Conservation (phyloP, 2,329 filamentous ascomycete genomes). For the Blastomyces emzantsi region DNA sequence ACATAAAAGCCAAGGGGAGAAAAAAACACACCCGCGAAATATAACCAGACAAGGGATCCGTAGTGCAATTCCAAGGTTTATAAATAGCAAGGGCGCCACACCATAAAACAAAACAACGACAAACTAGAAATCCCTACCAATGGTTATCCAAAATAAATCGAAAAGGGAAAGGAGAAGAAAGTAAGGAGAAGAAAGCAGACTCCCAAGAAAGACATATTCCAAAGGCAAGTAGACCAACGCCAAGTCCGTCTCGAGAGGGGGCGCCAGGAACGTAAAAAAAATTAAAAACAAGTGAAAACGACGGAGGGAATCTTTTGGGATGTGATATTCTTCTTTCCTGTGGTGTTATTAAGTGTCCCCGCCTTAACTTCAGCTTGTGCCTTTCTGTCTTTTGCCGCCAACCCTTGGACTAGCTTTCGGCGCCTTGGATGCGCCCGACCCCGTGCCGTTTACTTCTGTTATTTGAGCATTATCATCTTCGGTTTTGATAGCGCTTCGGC, state of each 20-base stretch:
- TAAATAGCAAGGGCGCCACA: slow-evolving; percentile 4
- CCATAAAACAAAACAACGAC: slow-evolving; percentile 12
- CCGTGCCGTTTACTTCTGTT: slow-evolving; percentile 43
- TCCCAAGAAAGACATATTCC: neutral
- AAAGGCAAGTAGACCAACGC: slow-evolving; percentile 4
- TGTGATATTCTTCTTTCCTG: neutral
- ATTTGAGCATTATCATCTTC: slow-evolving; percentile 44
- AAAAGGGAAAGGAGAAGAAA: neutral
- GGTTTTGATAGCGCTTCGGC: slow-evolving; percentile 52
- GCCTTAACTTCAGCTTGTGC: slow-evolving; percentile 17
- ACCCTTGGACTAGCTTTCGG: slow-evolving; percentile 39
- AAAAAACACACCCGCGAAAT: neutral
- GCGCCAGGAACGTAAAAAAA: neutral
- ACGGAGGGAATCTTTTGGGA: neutral
- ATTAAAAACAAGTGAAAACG: slow-evolving; percentile 1
- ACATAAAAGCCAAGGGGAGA: neutral
- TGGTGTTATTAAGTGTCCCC: neutral
- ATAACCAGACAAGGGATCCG: neutral
- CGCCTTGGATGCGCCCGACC: slow-evolving; percentile 32
- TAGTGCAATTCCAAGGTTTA: slow-evolving; percentile 5
- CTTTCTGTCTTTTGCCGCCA: slow-evolving; percentile 41
- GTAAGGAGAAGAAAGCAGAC: neutral
- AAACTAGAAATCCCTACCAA: slow-evolving; percentile 9
- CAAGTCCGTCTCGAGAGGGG: slow-evolving; percentile 6
- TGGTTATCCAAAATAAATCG: slow-evolving; percentile 2